These are phyloP conservation scores for Cercospora sp. DNA, from an alignment of 2,329 filamentous ascomycete species.

Conservation along the genomic window DNA sequence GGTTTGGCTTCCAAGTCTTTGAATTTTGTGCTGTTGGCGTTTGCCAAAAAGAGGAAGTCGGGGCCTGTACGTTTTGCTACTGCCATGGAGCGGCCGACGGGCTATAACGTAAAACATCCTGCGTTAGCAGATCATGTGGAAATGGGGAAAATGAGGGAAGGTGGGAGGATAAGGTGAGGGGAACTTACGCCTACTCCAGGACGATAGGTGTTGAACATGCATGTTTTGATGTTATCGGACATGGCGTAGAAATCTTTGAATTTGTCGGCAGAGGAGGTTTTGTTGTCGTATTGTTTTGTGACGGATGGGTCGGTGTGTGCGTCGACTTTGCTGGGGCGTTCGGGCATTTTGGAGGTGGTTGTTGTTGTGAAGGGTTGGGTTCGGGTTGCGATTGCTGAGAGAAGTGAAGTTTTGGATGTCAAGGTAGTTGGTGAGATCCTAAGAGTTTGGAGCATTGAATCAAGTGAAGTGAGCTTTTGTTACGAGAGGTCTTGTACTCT, in stretches of 20 bases:
- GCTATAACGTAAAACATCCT: slow-evolving; percentile 27
- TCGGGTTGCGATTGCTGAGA: background rate
- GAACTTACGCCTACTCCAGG: slow-evolving; percentile 41
- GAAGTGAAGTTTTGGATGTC: background rate
- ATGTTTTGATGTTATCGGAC: slow-evolving; percentile 49
- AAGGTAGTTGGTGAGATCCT: background rate
- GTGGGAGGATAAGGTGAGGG: background rate
- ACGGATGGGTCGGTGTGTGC: slow-evolving; percentile 50
- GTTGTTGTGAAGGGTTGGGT: slow-evolving; percentile 7
- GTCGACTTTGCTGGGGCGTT: slow-evolving; percentile 44
- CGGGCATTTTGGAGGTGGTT: slow-evolving; percentile 46
- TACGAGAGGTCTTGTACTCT: no score
- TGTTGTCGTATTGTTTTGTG: slow-evolving; percentile 51
- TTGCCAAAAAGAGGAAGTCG: slow-evolving; percentile 54
- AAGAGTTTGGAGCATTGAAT: slow-evolving; percentile 1
- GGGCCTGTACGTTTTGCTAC: slow-evolving; percentile 57
- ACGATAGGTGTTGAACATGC: slow-evolving; percentile 46
- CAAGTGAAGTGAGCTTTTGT: background rate
- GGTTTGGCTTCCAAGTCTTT: slow-evolving; percentile 46
- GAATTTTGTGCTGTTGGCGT: slow-evolving; percentile 51
- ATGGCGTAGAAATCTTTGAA: slow-evolving; percentile 51
- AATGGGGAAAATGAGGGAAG: no score
- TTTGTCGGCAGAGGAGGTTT: slow-evolving; percentile 47
- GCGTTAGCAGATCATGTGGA: no score
- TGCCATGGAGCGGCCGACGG: slow-evolving; percentile 51